Evolutionary conservation across 805 yeast genomes (phyloP), one percentile per base, ranked within the genome.

Genomic region (Saccharomycopsis capsularis): DNA sequence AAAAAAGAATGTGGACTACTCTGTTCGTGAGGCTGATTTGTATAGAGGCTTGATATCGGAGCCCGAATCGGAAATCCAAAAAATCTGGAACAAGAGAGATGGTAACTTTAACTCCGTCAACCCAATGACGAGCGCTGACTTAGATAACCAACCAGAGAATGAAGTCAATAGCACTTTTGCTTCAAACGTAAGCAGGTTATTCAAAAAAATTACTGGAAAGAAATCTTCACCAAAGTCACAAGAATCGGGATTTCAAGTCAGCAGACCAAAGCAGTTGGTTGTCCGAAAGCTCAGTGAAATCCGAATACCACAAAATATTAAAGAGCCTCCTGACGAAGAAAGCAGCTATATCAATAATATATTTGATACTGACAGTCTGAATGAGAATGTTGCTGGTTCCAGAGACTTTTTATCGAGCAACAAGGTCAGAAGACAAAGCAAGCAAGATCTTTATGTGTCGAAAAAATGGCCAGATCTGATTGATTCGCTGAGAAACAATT

Each of bases 11-110:
- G 70, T 63, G 9, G 81, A 81, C 59, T 79, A 79, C 60, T 73
- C 81, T 0, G 73, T 74, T 1, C 65, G 86, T 51, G 86, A 81
- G 58, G 81, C 78, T 1, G 86, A 81, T 59, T 55, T 69, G 29
- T 76, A 77, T 50, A 42, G 45, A 41, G 46, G 49, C 9, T 16
- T 39, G 13, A 27, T 30, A 29, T 24, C 40, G 30, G 64, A 64
- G 15, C 74, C 75, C 27, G 81, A 76, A 57, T 75, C 76, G 0
- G 81, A 75, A 53, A 71, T 76, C 42, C 69, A 68, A 54, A 67
- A 66, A 16, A 62, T 76, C 36, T 76, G 82, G 82, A 76, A 71
- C 27, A 66, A 71, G 3, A 66, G 81, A 64, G 67, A 63, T 52
- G 59, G 56, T 27, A 59, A 45, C 38, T 13, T 37, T 13, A 50